These are phyloP conservation scores for Pulicaria dysenterica DNA, from an alignment of 129 eudicot species.

Conservation along the genomic window DNA sequence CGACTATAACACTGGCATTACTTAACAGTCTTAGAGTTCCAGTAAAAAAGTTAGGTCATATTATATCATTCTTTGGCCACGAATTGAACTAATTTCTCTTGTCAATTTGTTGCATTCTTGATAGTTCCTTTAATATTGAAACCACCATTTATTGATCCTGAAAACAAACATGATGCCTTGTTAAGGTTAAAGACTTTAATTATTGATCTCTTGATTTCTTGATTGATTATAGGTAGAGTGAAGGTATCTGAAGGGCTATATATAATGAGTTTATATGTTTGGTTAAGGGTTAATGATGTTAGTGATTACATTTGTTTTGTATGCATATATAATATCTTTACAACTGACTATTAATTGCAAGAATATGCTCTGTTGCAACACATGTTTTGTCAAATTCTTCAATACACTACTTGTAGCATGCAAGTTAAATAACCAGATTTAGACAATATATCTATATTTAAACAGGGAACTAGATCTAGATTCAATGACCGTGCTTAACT, in stretches of 20 bases:
- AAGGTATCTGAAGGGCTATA: neutral
- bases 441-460: neutral
- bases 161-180: slow-evolving; percentile 3
- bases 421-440: neutral
- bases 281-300: slow-evolving; percentile 5
- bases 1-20: neutral
- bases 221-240: neutral
- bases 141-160: neutral
- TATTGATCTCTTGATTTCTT: neutral
- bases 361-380: neutral
- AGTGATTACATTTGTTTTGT: neutral
- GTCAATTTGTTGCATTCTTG: neutral
- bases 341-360: neutral
- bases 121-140: neutral
- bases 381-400: neutral
- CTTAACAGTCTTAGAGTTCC: slow-evolving; percentile 14
- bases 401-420: slow-evolving; percentile 6
- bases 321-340: neutral
- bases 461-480: neutral
- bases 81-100: neutral
- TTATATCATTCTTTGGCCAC: neutral
- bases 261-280: neutral
- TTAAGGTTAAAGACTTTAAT: neutral
- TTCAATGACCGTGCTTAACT: neutral
- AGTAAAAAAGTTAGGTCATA: slow-evolving; percentile 7